Conservation (phyloP, 768 basidiomycete genomes). For the Mycena belliarum region DNA sequence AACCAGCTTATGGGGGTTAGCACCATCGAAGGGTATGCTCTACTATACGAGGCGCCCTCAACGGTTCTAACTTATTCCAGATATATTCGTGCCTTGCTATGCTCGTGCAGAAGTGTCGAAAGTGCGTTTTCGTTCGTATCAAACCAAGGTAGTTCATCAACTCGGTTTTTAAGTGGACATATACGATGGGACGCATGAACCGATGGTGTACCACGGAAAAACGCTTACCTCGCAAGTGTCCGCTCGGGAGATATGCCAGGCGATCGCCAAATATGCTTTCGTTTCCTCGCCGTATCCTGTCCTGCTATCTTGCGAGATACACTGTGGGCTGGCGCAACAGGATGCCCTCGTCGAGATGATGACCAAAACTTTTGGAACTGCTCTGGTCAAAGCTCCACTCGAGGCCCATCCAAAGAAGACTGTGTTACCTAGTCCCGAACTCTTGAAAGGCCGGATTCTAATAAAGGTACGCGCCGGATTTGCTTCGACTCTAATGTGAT, state of each 20-base stretch:
- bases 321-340: constrained; percentile 68
- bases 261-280: constrained; percentile 92
- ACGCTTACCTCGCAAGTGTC: constrained; percentile 88
- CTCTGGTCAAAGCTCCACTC: constrained; percentile 35
- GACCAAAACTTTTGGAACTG: constrained; percentile 47
- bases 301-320: constrained; percentile 94
- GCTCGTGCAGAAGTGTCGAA: constrained; percentile 92
- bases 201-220: constrained; percentile 87
- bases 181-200: constrained; percentile 84
- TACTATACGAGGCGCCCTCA: neutral
- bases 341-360: constrained; percentile 51
- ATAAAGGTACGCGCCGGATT: constrained; percentile 64
- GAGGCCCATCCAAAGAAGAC: constrained; percentile 50
- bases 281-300: constrained; percentile 92
- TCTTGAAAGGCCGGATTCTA: constrained; percentile 74
- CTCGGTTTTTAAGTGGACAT: constrained; percentile 69
- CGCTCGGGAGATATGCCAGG: constrained; percentile 79
- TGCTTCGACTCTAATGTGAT: neutral
- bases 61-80: neutral
- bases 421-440: constrained; percentile 80
- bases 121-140: constrained; percentile 46
- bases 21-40: constrained; percentile 68
- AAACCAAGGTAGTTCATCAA: constrained; percentile 6
- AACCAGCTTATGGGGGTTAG: constrained; percentile 86
- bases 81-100: constrained; percentile 90